Percentiles rank a stretch among this genome's conserved stretches.
phyloP scores from a whole-genome alignment of 1,284 basidiomycete species.

The Naganishia cerealis region DNA sequence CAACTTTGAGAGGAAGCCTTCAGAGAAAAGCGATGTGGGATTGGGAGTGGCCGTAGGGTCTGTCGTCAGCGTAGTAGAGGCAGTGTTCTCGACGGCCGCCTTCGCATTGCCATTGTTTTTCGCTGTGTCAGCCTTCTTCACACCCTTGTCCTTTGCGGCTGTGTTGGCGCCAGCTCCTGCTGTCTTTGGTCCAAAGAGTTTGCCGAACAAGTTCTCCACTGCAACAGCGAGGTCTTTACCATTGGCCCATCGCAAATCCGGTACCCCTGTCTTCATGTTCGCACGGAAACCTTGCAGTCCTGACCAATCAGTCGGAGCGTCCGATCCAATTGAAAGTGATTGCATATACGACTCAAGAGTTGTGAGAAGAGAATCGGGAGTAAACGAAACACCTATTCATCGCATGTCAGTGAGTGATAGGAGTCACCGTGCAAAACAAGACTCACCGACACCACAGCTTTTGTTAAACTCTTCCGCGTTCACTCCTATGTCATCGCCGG shows the following conservation, averaged over 20 bases:
- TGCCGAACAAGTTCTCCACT: constrained; percentile 73
- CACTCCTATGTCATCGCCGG: constrained; percentile 55
- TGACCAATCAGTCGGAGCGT: constrained; percentile 67
- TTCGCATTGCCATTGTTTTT: constrained; percentile 36
- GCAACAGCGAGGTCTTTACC: constrained; percentile 84
- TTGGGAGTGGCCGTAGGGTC: constrained; percentile 36
- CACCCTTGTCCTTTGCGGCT: constrained; percentile 71
- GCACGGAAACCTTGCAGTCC: constrained; percentile 70
- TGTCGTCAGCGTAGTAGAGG: constrained; percentile 34
- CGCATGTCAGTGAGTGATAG: constrained; percentile 1
- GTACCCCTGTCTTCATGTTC: constrained; percentile 64
- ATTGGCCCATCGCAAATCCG: constrained; percentile 78
- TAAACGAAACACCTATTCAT: constrained; percentile 72
- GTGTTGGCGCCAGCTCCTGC: constrained; percentile 66
- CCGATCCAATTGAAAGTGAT: constrained; percentile 48
- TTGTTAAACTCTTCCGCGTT: constrained; percentile 73
- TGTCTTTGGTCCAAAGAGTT: constrained; percentile 75
- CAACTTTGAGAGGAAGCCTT: constrained; percentile 89
- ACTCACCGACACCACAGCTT: constrained; percentile 83
- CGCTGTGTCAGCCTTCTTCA: constrained; percentile 13
- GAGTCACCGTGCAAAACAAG: background rate
- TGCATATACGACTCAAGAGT: constrained; percentile 66
- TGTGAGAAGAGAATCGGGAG: constrained; percentile 66
- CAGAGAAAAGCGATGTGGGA: constrained; percentile 73
- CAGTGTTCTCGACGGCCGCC: constrained; percentile 47